Evolutionary conservation across 2,329 filamentous ascomycete genomes (phyloP).

Genomic region (Cladosporium sphaerospermum): DNA sequence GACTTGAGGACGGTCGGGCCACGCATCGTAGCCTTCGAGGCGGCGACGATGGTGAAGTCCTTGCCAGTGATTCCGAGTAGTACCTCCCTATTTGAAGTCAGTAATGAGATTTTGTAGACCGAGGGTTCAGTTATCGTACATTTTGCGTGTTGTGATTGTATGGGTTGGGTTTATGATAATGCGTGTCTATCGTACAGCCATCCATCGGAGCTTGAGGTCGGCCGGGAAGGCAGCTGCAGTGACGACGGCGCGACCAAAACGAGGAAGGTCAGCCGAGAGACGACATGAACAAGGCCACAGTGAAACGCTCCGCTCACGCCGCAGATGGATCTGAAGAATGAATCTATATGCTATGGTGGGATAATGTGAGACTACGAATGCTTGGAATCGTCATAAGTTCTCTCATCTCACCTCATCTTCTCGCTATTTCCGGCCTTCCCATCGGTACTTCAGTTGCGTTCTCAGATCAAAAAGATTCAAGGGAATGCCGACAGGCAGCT

Average conservation of each 20-base stretch:
- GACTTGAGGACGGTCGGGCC: conserved; percentile 94
- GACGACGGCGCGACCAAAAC: conserved; percentile 5
- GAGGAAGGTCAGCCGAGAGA: background rate
- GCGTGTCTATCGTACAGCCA: too few relatives aligned
- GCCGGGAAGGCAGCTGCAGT: conserved; percentile 4
- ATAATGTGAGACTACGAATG: too few relatives aligned
- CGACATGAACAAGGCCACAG: too few relatives aligned
- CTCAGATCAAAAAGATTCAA: too few relatives aligned
- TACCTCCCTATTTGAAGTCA: conserved; percentile 58
- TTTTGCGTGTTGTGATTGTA: conserved; percentile 6
- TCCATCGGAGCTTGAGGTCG: conserved; percentile 1
- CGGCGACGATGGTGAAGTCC: conserved; percentile 96
- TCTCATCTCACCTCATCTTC: too few relatives aligned
- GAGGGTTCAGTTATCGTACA: background rate
- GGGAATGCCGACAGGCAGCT: too few relatives aligned
- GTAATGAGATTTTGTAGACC: background rate
- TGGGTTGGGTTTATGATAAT: background rate
- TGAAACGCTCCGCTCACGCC: too few relatives aligned
- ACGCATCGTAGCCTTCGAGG: conserved; percentile 97
- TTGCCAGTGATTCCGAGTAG: conserved; percentile 97
- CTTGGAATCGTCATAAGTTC: too few relatives aligned
- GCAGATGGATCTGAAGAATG: too few relatives aligned
- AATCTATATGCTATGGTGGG: too few relatives aligned
- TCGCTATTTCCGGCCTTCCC: too few relatives aligned
- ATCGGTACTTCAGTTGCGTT: too few relatives aligned